Evolutionary conservation across 2,329 filamentous ascomycete species (phyloP), one percentile per base, ranked within the genome.

Genomic region (Cladosporium sp.): DNA sequence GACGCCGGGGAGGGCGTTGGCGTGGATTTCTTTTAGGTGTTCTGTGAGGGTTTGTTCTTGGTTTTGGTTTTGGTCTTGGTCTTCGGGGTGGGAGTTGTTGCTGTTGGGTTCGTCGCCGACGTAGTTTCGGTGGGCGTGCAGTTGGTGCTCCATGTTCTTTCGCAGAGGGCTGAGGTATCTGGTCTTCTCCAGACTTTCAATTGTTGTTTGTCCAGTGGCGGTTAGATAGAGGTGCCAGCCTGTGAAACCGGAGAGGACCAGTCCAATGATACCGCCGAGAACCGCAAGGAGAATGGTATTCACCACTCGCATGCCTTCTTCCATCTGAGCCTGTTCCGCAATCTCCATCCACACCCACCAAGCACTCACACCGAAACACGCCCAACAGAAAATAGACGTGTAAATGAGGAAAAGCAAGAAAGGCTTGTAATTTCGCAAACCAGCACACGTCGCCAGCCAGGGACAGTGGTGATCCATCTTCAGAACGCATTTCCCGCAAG

Each of bases 391-490:
- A 2, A 95, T 55, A 3, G 85, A 88, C 0, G 88, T 89, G 68
- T 98, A 97, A 50, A 91, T 79, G 20, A 98, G 76, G 67, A 97
- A 98, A 3, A 97, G 78, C 47, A 98, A 68, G 66, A 98, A 98
- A 0, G 91, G 79, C 72, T 98, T 98, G 77, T 96, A 94, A 71
- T 98, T 98, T 64, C 82, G 83, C 56, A 98, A 75, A 16, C 93
- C 93, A 53, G 98, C 87, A 69, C 93, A 98, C 3, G 89, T 95
- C 22, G 93, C 92, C 43, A 98, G 78, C 93, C 93, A 98, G 13
- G 93, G 93, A 67, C 93, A 98, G 72, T 98, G 93, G 69, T 98
- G 93, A 67, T 98, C 93, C 93, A 98, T 98, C 76, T 98, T 98
- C 68, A 98, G 77, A 20, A 98, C 91, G 68, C 93, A 98, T 63